A percentile compares a stretch with the other conserved stretches of the same genome.
Evolutionary conservation across 257 asterid species (phyloP).

Genomic region (Catharanthus roseus): DNA sequence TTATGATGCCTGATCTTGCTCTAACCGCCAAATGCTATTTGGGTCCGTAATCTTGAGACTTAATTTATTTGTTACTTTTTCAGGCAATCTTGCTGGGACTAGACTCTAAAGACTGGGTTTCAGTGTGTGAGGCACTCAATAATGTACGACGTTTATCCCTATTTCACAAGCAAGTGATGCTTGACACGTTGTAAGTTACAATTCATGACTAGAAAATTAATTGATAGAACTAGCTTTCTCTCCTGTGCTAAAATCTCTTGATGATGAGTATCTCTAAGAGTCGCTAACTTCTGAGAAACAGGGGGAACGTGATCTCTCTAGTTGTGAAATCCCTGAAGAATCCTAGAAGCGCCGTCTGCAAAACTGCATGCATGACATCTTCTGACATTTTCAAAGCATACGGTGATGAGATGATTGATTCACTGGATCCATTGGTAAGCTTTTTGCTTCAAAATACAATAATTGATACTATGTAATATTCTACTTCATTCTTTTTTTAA

Average conservation of each 20-base stretch:
- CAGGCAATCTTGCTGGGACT: conserved; percentile 66
- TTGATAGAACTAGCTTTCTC: conserved; percentile 12
- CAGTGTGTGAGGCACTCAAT: conserved; percentile 79
- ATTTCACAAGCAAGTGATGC: conserved; percentile 72
- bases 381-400: conserved; percentile 78
- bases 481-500: conserved; percentile 3
- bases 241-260: conserved; percentile 11
- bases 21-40: neutral
- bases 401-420: conserved; percentile 59
- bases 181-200: conserved; percentile 62
- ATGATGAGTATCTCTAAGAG: conserved; percentile 6
- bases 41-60: neutral
- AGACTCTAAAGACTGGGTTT: conserved; percentile 82
- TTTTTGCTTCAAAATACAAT: conserved; percentile 6
- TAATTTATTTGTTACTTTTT: conserved; percentile 6
- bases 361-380: conserved; percentile 82
- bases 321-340: conserved; percentile 74
- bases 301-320: conserved; percentile 55
- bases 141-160: conserved; percentile 61
- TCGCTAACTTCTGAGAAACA: conserved; percentile 27
- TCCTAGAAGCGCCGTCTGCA: conserved; percentile 94
- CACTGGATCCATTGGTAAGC: conserved; percentile 76
- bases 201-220: conserved; percentile 13
- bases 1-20: neutral
- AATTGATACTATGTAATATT: conserved; percentile 5